A percentile compares a stretch with the other conserved stretches of the same genome.
Conservation (phyloP, 176 grass and related monocot species). For the Neostapfia colusana region DNA sequence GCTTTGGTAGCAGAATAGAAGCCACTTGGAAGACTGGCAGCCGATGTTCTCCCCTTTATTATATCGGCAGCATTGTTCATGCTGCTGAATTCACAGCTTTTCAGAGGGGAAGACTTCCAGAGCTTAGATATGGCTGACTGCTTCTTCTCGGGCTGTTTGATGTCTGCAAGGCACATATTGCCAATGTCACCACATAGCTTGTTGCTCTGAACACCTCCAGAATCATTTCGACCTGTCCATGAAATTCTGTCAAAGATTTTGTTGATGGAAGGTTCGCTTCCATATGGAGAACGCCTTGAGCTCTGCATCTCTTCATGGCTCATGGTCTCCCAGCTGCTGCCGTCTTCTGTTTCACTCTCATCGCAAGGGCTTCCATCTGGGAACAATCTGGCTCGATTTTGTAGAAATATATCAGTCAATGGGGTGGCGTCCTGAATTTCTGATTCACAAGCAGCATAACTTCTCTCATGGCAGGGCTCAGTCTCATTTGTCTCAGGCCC, state of each 20-base stretch:
- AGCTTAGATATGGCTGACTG: conserved; percentile 67
- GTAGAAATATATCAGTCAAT: conserved; percentile 53
- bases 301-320: conserved; percentile 64
- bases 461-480: conserved; percentile 45
- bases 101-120: conserved; percentile 64
- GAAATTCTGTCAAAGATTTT: conserved; percentile 51
- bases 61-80: conserved; percentile 22
- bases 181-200: conserved; percentile 30
- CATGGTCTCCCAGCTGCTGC: conserved; percentile 84
- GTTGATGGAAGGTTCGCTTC: conserved; percentile 68
- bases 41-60: conserved; percentile 24
- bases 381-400: conserved; percentile 51
- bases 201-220: conserved; percentile 17
- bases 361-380: conserved; percentile 43
- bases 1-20: conserved; percentile 46
- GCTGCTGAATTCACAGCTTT: conserved; percentile 47
- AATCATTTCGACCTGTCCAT: conserved; percentile 44
- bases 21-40: conserved; percentile 36
- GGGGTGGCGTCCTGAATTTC: conserved; percentile 52
- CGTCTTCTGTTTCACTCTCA: conserved; percentile 57
- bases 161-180: conserved; percentile 36
- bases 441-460: conserved; percentile 32
- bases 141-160: conserved; percentile 50
- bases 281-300: conserved; percentile 60
- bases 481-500: conserved; percentile 33